Conservation (phyloP, 2,329 filamentous ascomycete genomes). For the Fusarium sp. region DNA sequence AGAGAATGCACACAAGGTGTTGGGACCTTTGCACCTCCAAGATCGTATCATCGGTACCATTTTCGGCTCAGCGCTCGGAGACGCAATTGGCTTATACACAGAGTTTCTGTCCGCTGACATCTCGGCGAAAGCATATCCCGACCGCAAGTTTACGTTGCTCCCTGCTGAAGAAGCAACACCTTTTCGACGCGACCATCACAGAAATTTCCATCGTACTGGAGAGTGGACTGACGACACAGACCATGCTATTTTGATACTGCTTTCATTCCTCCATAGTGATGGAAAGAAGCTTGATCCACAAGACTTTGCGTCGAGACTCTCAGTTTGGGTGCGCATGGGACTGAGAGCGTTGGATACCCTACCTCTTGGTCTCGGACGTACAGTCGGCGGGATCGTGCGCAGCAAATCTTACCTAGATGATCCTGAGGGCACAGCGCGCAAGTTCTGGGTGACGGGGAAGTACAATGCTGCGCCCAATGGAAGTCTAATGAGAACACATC, state of each 20-base stretch:
- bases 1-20: conserved; percentile 14
- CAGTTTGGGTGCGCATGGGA: conserved; percentile 58
- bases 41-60: conserved; percentile 56
- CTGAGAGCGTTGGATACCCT: conserved; percentile 56
- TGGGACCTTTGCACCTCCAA: conserved; percentile 40
- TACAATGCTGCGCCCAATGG: conserved; percentile 59
- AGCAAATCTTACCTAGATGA: conserved; percentile 50
- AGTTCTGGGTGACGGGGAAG: conserved; percentile 52
- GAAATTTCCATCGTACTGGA: conserved; percentile 52
- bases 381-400: conserved; percentile 56
- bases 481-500: conserved; percentile 63
- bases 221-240: conserved; percentile 67
- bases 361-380: conserved; percentile 58
- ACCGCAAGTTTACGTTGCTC: conserved; percentile 51
- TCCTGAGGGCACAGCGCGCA: conserved; percentile 52
- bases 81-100: conserved; percentile 64
- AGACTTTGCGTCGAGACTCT: conserved; percentile 57
- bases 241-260: conserved; percentile 59
- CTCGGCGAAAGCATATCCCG: conserved; percentile 49
- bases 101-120: conserved; percentile 56
- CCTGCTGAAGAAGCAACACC: conserved; percentile 50
- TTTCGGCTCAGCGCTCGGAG: conserved; percentile 62
- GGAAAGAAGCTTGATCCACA: conserved; percentile 48
- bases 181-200: conserved; percentile 55
- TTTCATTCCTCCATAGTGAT: conserved; percentile 58